A percentile compares a stretch with the other conserved stretches of the same genome.
Conservation (phyloP, 257 asterid genomes). For the Solanum gracilifrons region DNA sequence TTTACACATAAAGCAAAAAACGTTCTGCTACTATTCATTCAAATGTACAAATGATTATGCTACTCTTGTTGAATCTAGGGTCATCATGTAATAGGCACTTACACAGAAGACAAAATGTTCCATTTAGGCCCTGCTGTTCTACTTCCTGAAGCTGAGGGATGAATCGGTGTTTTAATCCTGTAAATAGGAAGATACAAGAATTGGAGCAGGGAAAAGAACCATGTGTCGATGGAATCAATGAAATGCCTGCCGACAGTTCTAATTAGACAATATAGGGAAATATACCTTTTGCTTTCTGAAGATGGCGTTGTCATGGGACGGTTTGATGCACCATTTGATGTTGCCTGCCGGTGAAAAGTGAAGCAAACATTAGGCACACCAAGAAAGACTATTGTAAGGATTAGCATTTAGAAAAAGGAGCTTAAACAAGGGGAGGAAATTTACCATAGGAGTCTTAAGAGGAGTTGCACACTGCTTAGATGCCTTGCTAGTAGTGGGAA, state of each 20-base stretch:
- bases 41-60: neutral
- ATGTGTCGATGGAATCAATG: neutral
- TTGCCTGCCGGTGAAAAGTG: slow-evolving; percentile 26
- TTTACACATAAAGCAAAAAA: neutral
- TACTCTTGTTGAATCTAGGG: neutral
- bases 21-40: neutral
- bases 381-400: neutral
- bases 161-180: slow-evolving; percentile 50
- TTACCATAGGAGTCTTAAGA: slow-evolving; percentile 45
- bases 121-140: slow-evolving; percentile 62
- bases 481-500: slow-evolving; percentile 4
- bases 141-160: slow-evolving; percentile 41
- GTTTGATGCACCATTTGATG: slow-evolving; percentile 21
- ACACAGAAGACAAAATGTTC: slow-evolving; percentile 69
- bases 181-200: neutral
- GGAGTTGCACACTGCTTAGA: slow-evolving; percentile 40
- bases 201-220: neutral
- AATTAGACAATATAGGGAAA: neutral
- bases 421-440: neutral
- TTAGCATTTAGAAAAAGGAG: neutral
- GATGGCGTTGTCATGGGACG: slow-evolving; percentile 35
- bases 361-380: neutral
- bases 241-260: neutral
- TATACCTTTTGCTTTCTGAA: slow-evolving; percentile 44
- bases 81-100: slow-evolving; percentile 18